phyloP scores from a whole-genome alignment of 2,329 filamentous ascomycete species.

The Ramichloridium luteum region DNA sequence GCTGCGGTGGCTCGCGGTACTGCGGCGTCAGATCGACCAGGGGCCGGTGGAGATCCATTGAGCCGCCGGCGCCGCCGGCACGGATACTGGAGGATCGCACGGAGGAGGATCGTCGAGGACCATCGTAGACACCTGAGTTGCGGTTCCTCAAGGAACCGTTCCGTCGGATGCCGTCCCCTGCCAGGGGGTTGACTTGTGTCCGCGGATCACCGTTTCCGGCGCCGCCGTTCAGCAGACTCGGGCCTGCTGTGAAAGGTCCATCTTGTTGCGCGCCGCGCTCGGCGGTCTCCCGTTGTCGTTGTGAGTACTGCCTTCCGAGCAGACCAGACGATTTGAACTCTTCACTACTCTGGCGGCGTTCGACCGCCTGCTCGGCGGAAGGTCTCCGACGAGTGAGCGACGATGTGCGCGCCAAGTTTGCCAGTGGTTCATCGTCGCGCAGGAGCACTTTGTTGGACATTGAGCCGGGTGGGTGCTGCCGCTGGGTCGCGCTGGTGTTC shows the following conservation, averaged over 20 bases:
- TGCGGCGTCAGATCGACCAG: conserved; percentile 56
- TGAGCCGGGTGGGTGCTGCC: conserved; percentile 25
- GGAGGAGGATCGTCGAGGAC: conserved; percentile 7
- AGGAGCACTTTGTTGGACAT: conserved; percentile 16
- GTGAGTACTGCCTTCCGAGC: conserved; percentile 39
- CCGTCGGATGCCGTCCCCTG: conserved; percentile 5
- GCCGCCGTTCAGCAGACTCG: conserved; percentile 42
- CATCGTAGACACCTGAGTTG: no score
- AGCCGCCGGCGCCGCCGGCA: conserved; percentile 9
- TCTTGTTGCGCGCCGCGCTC: conserved; percentile 26
- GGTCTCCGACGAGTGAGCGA: conserved; percentile 11
- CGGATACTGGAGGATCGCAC: conserved; percentile 5
- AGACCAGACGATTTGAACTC: conserved; percentile 37
- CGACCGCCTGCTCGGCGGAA: conserved; percentile 16
- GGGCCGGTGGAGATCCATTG: conserved; percentile 38
- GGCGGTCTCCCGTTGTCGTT: conserved; percentile 29
- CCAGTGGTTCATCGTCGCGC: conserved; percentile 26
- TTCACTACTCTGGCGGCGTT: conserved; percentile 14
- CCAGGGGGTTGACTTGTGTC: conserved; percentile 2
- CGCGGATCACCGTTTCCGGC: conserved; percentile 1
- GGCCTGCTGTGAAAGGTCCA: conserved; percentile 43
- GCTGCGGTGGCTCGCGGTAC: conserved; percentile 52
- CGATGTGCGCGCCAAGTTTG: conserved; percentile 13
- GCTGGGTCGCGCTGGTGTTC: conserved; percentile 10
- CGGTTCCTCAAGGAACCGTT: background rate